phyloP scores from a whole-genome alignment of 2,329 filamentous ascomycete genomes.

The Diaporthe ampelina region DNA sequence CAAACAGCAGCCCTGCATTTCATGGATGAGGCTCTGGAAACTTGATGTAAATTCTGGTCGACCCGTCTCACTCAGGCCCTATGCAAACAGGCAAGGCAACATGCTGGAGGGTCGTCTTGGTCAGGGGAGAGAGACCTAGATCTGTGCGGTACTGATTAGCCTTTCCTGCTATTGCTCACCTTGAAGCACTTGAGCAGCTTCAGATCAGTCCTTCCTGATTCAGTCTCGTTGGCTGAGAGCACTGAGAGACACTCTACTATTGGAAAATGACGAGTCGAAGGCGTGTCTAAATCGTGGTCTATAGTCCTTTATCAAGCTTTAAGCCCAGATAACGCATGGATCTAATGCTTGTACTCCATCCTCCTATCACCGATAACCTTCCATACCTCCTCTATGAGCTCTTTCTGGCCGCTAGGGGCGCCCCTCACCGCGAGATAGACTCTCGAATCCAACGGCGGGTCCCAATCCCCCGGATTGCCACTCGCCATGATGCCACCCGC shows the following conservation, averaged over 20 bases:
- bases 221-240: too few relatives aligned
- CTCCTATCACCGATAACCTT: conserved; percentile 66
- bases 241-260: not conserved
- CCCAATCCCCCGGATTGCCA: conserved; percentile 81
- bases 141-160: too few relatives aligned
- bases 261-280: not conserved
- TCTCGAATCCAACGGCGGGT: conserved; percentile 69
- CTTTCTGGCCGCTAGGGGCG: conserved; percentile 70
- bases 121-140: too few relatives aligned
- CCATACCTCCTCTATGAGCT: conserved; percentile 77
- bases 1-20: too few relatives aligned
- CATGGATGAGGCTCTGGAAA: too few relatives aligned
- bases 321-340: not conserved
- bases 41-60: too few relatives aligned
- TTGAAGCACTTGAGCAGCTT: too few relatives aligned
- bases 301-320: not conserved
- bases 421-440: conserved; percentile 75
- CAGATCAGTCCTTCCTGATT: not conserved
- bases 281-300: not conserved
- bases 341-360: conserved; percentile 59
- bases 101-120: too few relatives aligned
- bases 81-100: too few relatives aligned
- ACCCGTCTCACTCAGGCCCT: too few relatives aligned
- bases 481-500: conserved; percentile 80
- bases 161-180: not conserved